Percentiles rank a stretch among this genome's conserved stretches.
Evolutionary conservation across 148 eudicot species (phyloP).

Genomic region (Nepenthes gracilis): DNA sequence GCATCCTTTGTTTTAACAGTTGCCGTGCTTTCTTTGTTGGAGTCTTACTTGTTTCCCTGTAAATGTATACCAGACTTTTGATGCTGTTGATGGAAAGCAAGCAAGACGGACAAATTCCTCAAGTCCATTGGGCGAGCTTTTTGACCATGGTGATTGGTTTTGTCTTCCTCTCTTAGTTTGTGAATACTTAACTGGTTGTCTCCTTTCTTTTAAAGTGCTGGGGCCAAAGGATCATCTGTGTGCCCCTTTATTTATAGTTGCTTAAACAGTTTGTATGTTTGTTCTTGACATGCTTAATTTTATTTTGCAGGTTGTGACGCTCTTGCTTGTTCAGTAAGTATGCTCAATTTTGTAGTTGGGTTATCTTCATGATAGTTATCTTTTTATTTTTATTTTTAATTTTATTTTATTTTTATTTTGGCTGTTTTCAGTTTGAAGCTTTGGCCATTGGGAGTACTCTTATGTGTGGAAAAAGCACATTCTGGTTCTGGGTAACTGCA

Average conservation of each 20-base stretch:
- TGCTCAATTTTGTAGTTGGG: conserved; percentile 1
- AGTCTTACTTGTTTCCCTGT: background rate
- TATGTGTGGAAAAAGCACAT: conserved; percentile 74
- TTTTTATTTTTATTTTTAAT: background rate
- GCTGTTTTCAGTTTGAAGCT: conserved; percentile 56
- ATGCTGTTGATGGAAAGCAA: conserved; percentile 99
- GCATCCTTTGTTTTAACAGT: too few species aligned
- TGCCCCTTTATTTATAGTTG: background rate
- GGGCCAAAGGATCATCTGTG: too few species aligned
- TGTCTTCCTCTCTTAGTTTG: background rate
- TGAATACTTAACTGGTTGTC: background rate
- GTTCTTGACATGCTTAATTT: conserved; percentile 9
- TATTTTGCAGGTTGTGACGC: conserved; percentile 79
- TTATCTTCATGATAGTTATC: conserved; percentile 1
- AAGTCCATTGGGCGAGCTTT: conserved; percentile 97
- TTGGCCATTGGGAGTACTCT: conserved; percentile 76
- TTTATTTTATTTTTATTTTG: background rate
- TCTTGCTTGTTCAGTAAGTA: conserved; percentile 82
- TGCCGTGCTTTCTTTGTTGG: too few species aligned
- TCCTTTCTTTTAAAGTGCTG: background rate
- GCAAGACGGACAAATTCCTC: conserved; percentile 98
- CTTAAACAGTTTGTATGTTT: background rate
- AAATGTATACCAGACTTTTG: conserved; percentile 55
- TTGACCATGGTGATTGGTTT: conserved; percentile 69
- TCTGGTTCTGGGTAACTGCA: conserved; percentile 85